phyloP scores from a whole-genome alignment of 1,284 basidiomycete species.

The Schizophyllum amplum region DNA sequence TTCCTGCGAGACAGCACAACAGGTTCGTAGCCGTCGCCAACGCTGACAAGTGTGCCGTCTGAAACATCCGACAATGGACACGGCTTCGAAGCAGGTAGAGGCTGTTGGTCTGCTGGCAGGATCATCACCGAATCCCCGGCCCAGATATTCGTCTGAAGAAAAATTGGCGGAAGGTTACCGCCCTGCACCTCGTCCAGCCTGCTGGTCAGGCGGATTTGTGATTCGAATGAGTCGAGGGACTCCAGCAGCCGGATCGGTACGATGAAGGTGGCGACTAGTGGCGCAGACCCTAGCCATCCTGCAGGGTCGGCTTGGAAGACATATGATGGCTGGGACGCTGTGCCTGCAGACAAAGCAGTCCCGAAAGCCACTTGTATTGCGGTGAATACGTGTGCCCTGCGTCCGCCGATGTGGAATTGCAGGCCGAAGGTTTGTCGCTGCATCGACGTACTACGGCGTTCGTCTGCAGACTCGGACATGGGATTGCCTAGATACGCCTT shows the following conservation, averaged over 20 bases:
- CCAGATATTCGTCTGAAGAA: constrained; percentile 20
- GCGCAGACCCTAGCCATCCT: constrained; percentile 22
- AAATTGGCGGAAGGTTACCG: constrained; percentile 17
- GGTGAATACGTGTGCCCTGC: constrained; percentile 21
- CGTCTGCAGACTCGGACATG: constrained; percentile 10
- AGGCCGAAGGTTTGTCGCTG: constrained; percentile 19
- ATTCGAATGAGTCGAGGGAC: constrained; percentile 11
- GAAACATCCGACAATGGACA: no score
- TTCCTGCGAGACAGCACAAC: constrained; percentile 18
- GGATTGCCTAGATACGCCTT: constrained; percentile 12
- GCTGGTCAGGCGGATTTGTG: not conserved
- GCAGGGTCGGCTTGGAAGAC: constrained; percentile 25
- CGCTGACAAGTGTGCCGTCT: no score
- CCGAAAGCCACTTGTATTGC: constrained; percentile 26
- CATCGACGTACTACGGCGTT: not conserved
- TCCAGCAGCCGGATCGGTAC: constrained; percentile 21
- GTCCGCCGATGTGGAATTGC: constrained; percentile 21
- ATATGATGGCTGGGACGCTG: constrained; percentile 15
- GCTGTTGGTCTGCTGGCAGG: constrained; percentile 12
- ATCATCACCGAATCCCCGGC: constrained; percentile 24
- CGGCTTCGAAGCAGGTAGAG: not conserved
- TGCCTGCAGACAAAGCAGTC: constrained; percentile 17
- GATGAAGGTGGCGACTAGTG: constrained; percentile 28
- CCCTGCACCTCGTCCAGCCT: constrained; percentile 19
- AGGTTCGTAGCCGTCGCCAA: constrained; percentile 26